phyloP scores from a whole-genome alignment of 2,329 filamentous ascomycete species.

The Phaeosphaeria sp. region DNA sequence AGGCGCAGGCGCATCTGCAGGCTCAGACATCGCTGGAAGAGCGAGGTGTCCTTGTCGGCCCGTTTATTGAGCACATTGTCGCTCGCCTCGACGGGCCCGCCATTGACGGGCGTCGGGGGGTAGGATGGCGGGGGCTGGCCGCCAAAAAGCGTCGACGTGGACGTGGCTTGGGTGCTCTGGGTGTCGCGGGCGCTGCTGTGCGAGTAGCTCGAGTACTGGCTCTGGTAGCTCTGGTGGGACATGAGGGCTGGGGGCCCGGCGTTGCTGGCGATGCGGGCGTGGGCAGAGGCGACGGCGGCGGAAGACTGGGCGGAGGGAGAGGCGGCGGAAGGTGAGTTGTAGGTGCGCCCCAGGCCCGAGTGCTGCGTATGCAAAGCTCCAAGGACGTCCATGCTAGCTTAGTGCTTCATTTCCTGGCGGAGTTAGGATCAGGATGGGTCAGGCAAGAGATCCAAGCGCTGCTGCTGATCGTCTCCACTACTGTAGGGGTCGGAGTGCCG shows the following conservation, averaged over 20 bases:
- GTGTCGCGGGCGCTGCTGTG: conserved; percentile 55
- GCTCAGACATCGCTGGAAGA: conserved; percentile 93
- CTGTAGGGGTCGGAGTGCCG: not conserved
- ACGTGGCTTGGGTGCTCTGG: conserved; percentile 55
- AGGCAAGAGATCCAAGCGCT: conserved; percentile 4
- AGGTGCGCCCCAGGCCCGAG: conserved; percentile 28
- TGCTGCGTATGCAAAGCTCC: conserved; percentile 35
- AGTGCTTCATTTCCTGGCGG: conserved; percentile 10
- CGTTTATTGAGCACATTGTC: conserved; percentile 97
- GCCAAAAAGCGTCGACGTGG: conserved; percentile 53
- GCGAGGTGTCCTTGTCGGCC: conserved; percentile 86
- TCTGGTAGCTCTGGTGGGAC: conserved; percentile 55
- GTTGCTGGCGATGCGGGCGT: conserved; percentile 31
- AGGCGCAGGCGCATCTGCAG: conserved; percentile 81
- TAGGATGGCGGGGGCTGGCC: conserved; percentile 40
- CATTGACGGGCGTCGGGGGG: conserved; percentile 52
- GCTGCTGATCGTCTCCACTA: not conserved
- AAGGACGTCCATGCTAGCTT: conserved; percentile 3
- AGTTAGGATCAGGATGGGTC: not conserved
- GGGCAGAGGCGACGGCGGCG: conserved; percentile 27
- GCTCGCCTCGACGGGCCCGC: conserved; percentile 74
- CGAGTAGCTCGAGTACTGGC: conserved; percentile 56
- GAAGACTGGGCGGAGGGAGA: conserved; percentile 18
- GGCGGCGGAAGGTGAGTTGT: conserved; percentile 8
- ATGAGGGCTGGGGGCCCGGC: conserved; percentile 48